Conservation (phyloP, 2,329 filamentous ascomycete genomes). For the Plectosphaerella sp. region DNA sequence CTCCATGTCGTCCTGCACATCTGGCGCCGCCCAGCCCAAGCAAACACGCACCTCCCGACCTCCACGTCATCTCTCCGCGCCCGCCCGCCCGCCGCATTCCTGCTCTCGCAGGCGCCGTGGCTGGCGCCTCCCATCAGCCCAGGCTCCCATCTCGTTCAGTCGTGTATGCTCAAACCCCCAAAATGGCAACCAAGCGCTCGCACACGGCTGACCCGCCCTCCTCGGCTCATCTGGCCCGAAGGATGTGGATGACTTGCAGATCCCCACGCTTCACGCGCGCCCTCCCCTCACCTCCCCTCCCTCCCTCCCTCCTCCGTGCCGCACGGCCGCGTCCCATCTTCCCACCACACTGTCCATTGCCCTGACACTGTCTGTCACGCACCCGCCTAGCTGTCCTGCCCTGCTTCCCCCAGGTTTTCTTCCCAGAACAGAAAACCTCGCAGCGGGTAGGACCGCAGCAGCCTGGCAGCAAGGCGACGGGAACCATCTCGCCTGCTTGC, state of each 20-base stretch:
- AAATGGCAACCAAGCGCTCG: background rate
- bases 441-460: too few relatives aligned
- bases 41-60: background rate
- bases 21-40: background rate
- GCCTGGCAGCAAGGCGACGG: too few relatives aligned
- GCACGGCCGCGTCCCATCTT: background rate
- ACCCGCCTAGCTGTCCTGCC: background rate
- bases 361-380: too few relatives aligned
- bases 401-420: background rate
- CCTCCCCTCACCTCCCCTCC: background rate
- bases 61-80: background rate
- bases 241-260: background rate
- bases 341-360: background rate
- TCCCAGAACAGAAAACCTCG: background rate
- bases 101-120: background rate
- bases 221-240: background rate
- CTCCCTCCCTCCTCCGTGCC: background rate
- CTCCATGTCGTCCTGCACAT: too few relatives aligned
- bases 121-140: background rate
- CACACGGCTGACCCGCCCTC: background rate
- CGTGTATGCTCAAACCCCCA: too few relatives aligned
- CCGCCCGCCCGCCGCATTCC: background rate
- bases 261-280: background rate
- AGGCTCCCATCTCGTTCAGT: background rate
- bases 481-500: too few relatives aligned